Evolutionary conservation across 805 yeast genomes (phyloP).

Genomic region (Kazachstania psychrophila): DNA sequence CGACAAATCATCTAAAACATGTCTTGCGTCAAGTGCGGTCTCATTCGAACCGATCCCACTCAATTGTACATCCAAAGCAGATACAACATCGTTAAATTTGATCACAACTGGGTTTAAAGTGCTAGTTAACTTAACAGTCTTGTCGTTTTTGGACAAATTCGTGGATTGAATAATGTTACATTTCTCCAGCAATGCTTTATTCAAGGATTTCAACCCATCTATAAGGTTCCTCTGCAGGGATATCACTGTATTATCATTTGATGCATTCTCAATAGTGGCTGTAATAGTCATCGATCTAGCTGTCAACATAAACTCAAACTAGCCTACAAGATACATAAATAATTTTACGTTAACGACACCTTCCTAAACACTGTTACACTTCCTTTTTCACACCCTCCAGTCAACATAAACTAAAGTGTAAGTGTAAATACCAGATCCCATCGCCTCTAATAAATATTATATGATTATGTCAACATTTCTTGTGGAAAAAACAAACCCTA

Average conservation of each 20-base stretch:
- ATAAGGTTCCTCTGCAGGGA: slow-evolving; percentile 4
- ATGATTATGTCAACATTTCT: no score
- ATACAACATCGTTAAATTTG: slow-evolving; percentile 6
- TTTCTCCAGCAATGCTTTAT: slow-evolving; percentile 21
- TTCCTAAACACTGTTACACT: no score
- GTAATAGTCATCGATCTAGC: no score
- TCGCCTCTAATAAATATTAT: no score
- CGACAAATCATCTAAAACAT: neutral
- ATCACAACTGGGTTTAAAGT: slow-evolving; percentile 15
- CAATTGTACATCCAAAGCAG: neutral
- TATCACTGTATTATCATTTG: neutral
- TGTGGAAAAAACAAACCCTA: no score
- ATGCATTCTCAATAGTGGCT: no score
- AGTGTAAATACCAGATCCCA: no score
- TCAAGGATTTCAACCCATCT: slow-evolving; percentile 1
- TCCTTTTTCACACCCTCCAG: no score
- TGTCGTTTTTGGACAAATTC: slow-evolving; percentile 35
- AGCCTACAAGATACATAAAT: no score
- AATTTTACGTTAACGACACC: no score
- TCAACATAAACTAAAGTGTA: no score
- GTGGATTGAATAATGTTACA: slow-evolving; percentile 35
- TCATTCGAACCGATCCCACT: neutral
- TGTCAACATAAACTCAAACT: no score
- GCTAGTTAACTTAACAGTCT: slow-evolving; percentile 18
- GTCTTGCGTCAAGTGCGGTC: neutral